Base-by-base conservation (phyloP, 306 rosid genomes). In the Oxytropis ochrocephala region DNA sequence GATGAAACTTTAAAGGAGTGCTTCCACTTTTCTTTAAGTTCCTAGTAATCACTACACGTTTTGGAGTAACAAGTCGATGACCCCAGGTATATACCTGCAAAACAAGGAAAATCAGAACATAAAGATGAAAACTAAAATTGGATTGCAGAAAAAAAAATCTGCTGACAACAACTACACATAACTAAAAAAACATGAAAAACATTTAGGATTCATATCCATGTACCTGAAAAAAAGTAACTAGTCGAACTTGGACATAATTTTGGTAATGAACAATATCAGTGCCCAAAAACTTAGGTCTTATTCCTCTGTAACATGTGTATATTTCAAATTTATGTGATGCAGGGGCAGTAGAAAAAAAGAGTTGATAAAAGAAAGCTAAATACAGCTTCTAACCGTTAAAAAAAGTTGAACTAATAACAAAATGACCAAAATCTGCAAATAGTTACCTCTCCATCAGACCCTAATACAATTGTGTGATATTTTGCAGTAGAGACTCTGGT, bases 81-180 rank as follows among this genome's bases (percentile, higher is more conserved):
- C 99, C 99, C 97, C 99, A 94, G 65, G 99, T 90, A 83, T 82
- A 90, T 24, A 91, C 99, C 99, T 94, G 84, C 75, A 58, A 57
- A 80, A 78, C 55, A 51, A 11, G 58, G 67, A 39, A 35, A 78
- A 55, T 24, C 64, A 52, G 42, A 74, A 56, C 42, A 21, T 30
- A 53, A 64, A 48, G 51, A 53, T 51, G 70, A 65, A 78, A 78
- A 12, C 17, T 13, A 53, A 43, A 57, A 81, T 10, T 17, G 3
- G 17, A 52, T 13, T 18, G 54, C 30, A 9, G 6, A 19, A 43
- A 46, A 11, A 56, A 41, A 24, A 43, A 13, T 0, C 17, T 67
- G 5, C 24, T 17, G 18, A 58, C 11, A 9, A 30, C 29, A 39
- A 44, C 59, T 57, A 57, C 18, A 67, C 33, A 75, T 32, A 73